Percentiles rank a stretch among this genome's conserved stretches.
These are phyloP conservation scores for Penicillium rolfsii DNA, from an alignment of 2,329 filamentous ascomycete species.

Conservation along the genomic window DNA sequence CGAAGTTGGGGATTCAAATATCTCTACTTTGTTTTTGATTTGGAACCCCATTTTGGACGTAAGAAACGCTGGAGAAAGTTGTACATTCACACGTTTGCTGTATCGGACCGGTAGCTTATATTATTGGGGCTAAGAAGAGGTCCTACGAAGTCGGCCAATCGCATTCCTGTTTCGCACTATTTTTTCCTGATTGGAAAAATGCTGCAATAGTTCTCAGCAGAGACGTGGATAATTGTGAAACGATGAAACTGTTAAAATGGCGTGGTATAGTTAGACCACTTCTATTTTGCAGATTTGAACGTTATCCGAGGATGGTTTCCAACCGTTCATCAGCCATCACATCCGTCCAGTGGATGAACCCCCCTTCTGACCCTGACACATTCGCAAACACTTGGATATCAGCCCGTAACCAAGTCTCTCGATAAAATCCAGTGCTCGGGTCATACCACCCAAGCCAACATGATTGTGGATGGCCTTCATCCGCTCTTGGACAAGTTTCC, in stretches of 20 bases:
- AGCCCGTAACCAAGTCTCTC: background rate
- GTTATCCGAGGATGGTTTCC: background rate
- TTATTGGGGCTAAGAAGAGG: background rate
- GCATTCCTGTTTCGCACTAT: background rate
- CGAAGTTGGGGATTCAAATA: background rate
- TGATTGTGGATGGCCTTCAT: background rate
- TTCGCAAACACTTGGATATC: background rate
- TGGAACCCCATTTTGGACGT: background rate
- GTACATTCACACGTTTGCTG: background rate
- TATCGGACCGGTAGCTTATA: too few species aligned
- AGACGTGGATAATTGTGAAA: background rate
- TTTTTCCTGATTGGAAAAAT: background rate
- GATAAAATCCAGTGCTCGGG: background rate
- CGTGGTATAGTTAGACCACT: too few species aligned
- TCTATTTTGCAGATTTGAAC: background rate
- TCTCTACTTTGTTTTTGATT: background rate
- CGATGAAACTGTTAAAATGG: too few species aligned
- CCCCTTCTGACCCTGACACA: background rate
- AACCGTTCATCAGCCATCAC: conserved; percentile 1
- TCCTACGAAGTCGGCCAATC: background rate
- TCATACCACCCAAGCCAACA: background rate
- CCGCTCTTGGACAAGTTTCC: background rate
- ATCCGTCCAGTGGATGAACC: background rate
- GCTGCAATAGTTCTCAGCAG: background rate
- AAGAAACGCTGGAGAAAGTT: background rate